Base-by-base conservation (phyloP, 805 yeast species). In the Saccharomycopsis guyanensis region DNA sequence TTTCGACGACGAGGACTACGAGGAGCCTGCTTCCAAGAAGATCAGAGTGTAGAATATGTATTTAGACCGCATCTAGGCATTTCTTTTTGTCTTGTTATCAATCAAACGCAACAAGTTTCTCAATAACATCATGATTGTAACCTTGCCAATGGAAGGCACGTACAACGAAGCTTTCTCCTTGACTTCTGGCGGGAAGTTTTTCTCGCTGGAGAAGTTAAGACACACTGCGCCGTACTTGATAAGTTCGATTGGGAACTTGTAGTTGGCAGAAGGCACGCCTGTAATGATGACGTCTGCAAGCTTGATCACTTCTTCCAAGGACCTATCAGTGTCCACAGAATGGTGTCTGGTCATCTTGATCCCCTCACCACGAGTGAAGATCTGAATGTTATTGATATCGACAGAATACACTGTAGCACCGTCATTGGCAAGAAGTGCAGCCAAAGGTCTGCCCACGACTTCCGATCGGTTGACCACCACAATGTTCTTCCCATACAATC, bases 391-490 rank as follows among this genome's bases (percentile, higher is more conserved):
- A 57, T 83, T 80, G 42, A 93, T 66, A 60, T 93, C 97, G 2
- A 80, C 91, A 1, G 97, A 89, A 62, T 84, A 93, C 2, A 93
- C 97, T 1, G 82, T 82, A 19, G 98, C 98, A 52, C 98, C 98
- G 60, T 93, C 98, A 59, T 93, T 93, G 16, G 98, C 97, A 53
- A 93, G 69, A 32, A 93, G 65, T 0, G 98, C 97, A 29, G 97
- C 97, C 50, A 93, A 69, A 1, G 98, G 98, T 56, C 98, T 78
- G 10, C 98, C 98, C 19, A 93, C 98, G 58, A 93, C 91, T 65
- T 93, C 98, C 10, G 95, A 85, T 59, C 98, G 73, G 66, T 93
- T 93, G 43, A 93, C 89, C 38, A 93, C 80, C 41, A 94, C 80
- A 46, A 91, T 73, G 43, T 93, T 91, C 65, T 88, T 89, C 38